A percentile compares a stretch with the other conserved stretches of the same genome.
phyloP scores from a whole-genome alignment of 2,329 filamentous ascomycete species.

The Colletotrichum orbiculare region DNA sequence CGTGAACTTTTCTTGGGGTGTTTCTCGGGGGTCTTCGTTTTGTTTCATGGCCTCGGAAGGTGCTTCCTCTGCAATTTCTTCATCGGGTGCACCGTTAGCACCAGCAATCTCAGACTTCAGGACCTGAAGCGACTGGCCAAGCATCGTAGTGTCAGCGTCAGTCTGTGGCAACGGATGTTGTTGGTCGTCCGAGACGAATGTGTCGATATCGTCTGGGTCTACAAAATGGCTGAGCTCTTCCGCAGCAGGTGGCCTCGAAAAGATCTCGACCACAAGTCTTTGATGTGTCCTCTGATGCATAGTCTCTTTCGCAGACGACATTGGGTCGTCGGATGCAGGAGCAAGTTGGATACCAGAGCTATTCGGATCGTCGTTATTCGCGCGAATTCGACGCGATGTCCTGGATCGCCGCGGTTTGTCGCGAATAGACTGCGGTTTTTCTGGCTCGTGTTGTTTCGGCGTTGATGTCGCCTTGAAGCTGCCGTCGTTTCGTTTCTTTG shows the following conservation, averaged over 20 bases:
- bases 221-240: slow-evolving; percentile 11
- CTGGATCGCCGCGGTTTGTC: too few relatives aligned
- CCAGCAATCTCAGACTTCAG: background rate
- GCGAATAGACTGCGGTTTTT: too few relatives aligned
- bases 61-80: too few relatives aligned
- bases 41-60: background rate
- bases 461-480: too few relatives aligned
- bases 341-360: background rate
- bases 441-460: too few relatives aligned
- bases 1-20: slow-evolving; percentile 15
- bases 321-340: background rate
- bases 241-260: slow-evolving; percentile 5
- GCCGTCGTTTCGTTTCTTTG: too few relatives aligned
- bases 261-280: slow-evolving; percentile 18
- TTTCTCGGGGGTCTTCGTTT: background rate
- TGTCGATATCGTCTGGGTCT: slow-evolving; percentile 24
- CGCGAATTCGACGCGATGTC: too few relatives aligned
- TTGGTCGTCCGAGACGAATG: background rate
- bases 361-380: too few relatives aligned
- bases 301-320: background rate
- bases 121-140: too few relatives aligned
- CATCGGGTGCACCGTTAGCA: too few relatives aligned
- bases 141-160: background rate
- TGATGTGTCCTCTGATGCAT: background rate
- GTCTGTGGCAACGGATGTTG: background rate